These are phyloP conservation scores for Aspergillus fumigatiaffinis DNA, from an alignment of 2,329 filamentous ascomycete genomes.

Conservation along the genomic window DNA sequence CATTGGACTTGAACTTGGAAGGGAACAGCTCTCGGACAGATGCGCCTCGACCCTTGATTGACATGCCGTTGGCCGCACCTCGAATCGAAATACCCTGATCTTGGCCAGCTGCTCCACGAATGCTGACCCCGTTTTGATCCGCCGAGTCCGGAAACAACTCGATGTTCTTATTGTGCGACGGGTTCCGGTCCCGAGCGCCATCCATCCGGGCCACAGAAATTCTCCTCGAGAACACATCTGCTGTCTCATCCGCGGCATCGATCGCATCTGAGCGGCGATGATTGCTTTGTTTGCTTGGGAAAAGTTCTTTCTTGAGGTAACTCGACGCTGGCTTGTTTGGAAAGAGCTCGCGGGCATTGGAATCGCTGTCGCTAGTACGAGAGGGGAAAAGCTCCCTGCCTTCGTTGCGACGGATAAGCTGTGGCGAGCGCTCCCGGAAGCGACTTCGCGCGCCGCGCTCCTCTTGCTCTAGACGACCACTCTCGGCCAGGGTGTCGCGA, in stretches of 20 bases:
- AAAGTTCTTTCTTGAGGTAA: conserved; percentile 55
- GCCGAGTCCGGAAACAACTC: conserved; percentile 39
- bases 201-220: conserved; percentile 51
- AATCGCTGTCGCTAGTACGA: conserved; percentile 21
- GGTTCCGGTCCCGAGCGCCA: conserved; percentile 30
- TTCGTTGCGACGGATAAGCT: conserved; percentile 32
- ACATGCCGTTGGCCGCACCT: conserved; percentile 50
- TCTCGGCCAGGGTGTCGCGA: conserved; percentile 46
- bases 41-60: conserved; percentile 67
- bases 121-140: conserved; percentile 48
- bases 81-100: conserved; percentile 37
- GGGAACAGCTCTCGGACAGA: conserved; percentile 68
- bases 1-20: conserved; percentile 54
- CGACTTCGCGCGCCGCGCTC: conserved; percentile 36
- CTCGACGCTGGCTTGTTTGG: conserved; percentile 39
- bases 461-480: conserved; percentile 30
- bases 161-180: conserved; percentile 26
- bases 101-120: conserved; percentile 55
- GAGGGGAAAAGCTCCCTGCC: conserved; percentile 60
- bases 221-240: conserved; percentile 48
- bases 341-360: conserved; percentile 46
- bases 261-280: conserved; percentile 50
- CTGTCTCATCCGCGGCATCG: conserved; percentile 53
- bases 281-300: conserved; percentile 48
- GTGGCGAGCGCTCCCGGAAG: conserved; percentile 43